Evolutionary conservation across 2,329 filamentous ascomycete species (phyloP).

Genomic region (Bipolaris bicolor): DNA sequence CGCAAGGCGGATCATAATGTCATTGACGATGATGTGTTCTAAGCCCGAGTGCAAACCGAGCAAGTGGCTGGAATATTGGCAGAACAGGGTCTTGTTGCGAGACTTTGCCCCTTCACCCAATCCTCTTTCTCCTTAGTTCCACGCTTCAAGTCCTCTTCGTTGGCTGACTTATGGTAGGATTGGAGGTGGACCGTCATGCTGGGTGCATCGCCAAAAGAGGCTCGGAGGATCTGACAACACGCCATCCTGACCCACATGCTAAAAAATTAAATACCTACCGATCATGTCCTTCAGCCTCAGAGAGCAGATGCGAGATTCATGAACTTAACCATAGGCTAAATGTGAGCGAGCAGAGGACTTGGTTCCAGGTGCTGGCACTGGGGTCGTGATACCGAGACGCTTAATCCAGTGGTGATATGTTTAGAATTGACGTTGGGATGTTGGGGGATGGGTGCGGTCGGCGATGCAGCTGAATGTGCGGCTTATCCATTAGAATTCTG

Average conservation of each 20-base stretch:
- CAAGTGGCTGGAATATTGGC: not conserved
- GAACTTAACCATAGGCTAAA: conserved; percentile 1
- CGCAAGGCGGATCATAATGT: no score
- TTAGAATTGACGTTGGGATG: not conserved
- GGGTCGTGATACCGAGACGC: not conserved
- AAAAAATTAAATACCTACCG: not conserved
- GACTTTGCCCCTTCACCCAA: no score
- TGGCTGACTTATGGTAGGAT: not conserved
- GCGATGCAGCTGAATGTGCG: not conserved
- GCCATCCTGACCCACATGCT: not conserved
- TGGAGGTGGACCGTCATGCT: not conserved
- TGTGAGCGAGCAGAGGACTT: not conserved
- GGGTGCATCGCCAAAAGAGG: not conserved
- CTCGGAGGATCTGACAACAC: not conserved
- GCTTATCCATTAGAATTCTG: not conserved
- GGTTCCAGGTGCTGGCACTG: not conserved
- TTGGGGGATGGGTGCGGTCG: not conserved
- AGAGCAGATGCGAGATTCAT: not conserved
- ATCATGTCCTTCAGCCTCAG: not conserved
- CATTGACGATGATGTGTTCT: not conserved
- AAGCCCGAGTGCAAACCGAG: not conserved
- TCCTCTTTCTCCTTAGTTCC: not conserved
- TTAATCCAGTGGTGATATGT: not conserved
- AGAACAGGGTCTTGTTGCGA: not conserved
- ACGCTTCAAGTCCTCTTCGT: not conserved